These are phyloP conservation scores for Ochromonas danica DNA, from an alignment of 108 stramenopile genomes.

Conservation along the genomic window DNA sequence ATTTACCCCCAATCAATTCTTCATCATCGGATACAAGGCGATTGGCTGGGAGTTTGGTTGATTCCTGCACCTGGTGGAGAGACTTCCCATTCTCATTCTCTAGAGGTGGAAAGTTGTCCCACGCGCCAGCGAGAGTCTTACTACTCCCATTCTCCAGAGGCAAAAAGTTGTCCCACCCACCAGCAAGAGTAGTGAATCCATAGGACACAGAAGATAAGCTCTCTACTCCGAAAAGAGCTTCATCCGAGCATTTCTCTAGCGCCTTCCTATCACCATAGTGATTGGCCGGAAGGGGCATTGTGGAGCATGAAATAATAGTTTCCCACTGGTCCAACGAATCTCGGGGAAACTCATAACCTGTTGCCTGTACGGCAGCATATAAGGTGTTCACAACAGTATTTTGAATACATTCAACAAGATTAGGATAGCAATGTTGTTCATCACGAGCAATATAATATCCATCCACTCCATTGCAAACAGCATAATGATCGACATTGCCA, in stretches of 20 bases:
- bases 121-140: background rate
- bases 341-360: background rate
- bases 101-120: background rate
- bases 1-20: background rate
- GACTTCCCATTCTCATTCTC: too few relatives aligned
- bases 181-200: too few relatives aligned
- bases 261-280: too few relatives aligned
- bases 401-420: constrained; percentile 12
- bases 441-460: constrained; percentile 24
- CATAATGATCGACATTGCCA: constrained; percentile 1
- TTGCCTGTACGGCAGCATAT: background rate
- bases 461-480: background rate
- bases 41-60: background rate
- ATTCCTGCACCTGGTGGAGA: background rate
- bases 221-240: background rate
- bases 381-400: background rate
- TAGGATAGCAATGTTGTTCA: background rate
- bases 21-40: background rate
- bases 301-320: background rate
- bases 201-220: background rate
- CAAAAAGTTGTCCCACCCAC: background rate
- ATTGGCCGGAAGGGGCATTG: too few relatives aligned
- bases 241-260: too few relatives aligned
- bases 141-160: background rate
- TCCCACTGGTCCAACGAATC: constrained; percentile 17